Percentiles rank a stretch among this genome's conserved stretches.
phyloP scores from a whole-genome alignment of 2,329 filamentous ascomycete species.

The Phialocephala subalpina region DNA sequence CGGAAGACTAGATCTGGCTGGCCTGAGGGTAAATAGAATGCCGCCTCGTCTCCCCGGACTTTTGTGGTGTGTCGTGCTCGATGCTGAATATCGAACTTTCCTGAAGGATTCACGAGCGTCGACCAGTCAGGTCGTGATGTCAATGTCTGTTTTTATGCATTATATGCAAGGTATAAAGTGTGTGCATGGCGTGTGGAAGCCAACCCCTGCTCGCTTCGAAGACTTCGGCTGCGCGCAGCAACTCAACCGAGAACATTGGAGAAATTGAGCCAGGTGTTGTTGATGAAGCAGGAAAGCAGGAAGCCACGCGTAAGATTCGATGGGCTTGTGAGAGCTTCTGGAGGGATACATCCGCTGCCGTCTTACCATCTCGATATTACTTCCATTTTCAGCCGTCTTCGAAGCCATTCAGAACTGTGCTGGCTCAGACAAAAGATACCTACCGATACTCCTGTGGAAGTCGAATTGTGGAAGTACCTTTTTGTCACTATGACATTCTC shows the following conservation, averaged over 20 bases:
- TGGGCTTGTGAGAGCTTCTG: conserved; percentile 13
- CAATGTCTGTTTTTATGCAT: conserved; percentile 31
- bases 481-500: conserved; percentile 19
- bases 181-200: conserved; percentile 11
- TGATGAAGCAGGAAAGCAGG: neutral
- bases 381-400: conserved; percentile 12
- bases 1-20: conserved; percentile 4
- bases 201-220: conserved; percentile 9
- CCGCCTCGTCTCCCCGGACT: conserved; percentile 12
- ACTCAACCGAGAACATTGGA: conserved; percentile 20
- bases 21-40: conserved; percentile 1
- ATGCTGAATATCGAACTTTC: conserved; percentile 17
- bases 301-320: conserved; percentile 13
- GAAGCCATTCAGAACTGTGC: conserved; percentile 14
- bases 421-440: conserved; percentile 10
- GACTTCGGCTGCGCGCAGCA: conserved; percentile 11
- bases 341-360: conserved; percentile 22
- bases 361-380: conserved; percentile 10
- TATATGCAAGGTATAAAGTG: conserved; percentile 31
- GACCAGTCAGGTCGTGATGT: conserved; percentile 21
- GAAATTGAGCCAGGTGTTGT: neutral
- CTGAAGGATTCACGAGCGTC: conserved; percentile 25
- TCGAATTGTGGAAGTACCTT: conserved; percentile 16
- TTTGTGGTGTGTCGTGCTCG: conserved; percentile 2
- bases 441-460: conserved; percentile 9